phyloP scores from a whole-genome alignment of 148 eudicot genomes.

The Chenopodium formosanum region DNA sequence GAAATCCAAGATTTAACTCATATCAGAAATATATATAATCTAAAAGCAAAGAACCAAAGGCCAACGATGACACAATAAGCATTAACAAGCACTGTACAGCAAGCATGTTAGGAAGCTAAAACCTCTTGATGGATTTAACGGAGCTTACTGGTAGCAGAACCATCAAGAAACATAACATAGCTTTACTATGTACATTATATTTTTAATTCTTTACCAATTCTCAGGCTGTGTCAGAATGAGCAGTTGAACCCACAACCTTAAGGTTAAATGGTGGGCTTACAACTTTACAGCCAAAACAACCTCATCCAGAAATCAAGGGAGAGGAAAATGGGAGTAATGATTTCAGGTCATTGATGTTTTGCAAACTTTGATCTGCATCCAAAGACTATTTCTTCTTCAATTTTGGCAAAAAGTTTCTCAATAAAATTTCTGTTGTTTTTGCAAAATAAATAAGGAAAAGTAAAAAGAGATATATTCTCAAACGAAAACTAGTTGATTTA shows the following conservation, averaged over 20 bases:
- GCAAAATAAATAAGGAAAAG: not conserved
- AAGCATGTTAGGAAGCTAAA: not conserved
- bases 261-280: not conserved
- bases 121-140: not conserved
- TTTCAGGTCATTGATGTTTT: no score
- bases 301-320: no score
- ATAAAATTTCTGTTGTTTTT: not conserved
- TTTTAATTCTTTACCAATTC: no score
- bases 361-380: no score
- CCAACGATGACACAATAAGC: not conserved
- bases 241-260: not conserved
- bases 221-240: not conserved
- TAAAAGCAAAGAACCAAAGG: no score
- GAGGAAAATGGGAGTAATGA: no score
- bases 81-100: not conserved
- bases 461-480: not conserved
- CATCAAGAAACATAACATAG: no score
- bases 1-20: no score
- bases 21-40: no score
- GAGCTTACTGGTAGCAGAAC: not conserved
- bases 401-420: not conserved
- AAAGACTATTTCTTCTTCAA: no score
- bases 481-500: not conserved
- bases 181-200: no score
- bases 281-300: no score